Percentiles rank a stretch among this genome's conserved stretches.
phyloP scores from a whole-genome alignment of 2,329 filamentous ascomycete genomes.

The Pseudogymnoascus pannorum region DNA sequence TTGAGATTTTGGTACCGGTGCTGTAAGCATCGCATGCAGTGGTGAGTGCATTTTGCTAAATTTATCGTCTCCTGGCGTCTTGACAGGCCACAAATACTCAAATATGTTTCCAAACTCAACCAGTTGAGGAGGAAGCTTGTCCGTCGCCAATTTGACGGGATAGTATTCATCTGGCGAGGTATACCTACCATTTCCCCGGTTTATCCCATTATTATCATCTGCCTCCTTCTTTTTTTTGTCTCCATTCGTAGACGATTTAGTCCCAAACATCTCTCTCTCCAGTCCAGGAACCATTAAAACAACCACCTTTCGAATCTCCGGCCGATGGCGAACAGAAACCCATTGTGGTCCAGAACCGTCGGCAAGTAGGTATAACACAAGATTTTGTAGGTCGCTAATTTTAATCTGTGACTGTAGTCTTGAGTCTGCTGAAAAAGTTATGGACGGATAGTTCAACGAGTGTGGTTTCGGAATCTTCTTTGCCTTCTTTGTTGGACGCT shows the following conservation, averaged over 20 bases:
- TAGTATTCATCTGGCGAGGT: conserved; percentile 53
- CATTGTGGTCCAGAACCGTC: conserved; percentile 59
- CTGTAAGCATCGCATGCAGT: conserved; percentile 72
- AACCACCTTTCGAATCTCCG: conserved; percentile 70
- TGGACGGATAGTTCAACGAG: conserved; percentile 51
- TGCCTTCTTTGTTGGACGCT: conserved; percentile 47
- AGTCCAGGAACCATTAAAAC: conserved; percentile 87
- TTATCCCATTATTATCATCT: conserved; percentile 5
- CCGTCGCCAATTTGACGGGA: conserved; percentile 44
- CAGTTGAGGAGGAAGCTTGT: conserved; percentile 46
- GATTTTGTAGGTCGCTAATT: conserved; percentile 53
- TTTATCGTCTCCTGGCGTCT: conserved; percentile 77
- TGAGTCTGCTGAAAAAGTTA: conserved; percentile 47
- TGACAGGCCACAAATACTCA: conserved; percentile 80
- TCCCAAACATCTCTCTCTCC: conserved; percentile 82
- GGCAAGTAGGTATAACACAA: conserved; percentile 60
- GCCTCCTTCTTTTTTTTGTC: conserved; percentile 8
- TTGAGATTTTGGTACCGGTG: conserved; percentile 60
- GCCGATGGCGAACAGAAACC: conserved; percentile 55
- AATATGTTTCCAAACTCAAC: conserved; percentile 75
- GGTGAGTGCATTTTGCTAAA: conserved; percentile 79
- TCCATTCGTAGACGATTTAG: conserved; percentile 24
- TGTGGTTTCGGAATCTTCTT: conserved; percentile 54
- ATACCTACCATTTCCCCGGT: conserved; percentile 17
- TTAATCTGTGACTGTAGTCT: conserved; percentile 56